Conservation (phyloP, 169 alveolate genomes). For the Plasmodium berghei region DNA sequence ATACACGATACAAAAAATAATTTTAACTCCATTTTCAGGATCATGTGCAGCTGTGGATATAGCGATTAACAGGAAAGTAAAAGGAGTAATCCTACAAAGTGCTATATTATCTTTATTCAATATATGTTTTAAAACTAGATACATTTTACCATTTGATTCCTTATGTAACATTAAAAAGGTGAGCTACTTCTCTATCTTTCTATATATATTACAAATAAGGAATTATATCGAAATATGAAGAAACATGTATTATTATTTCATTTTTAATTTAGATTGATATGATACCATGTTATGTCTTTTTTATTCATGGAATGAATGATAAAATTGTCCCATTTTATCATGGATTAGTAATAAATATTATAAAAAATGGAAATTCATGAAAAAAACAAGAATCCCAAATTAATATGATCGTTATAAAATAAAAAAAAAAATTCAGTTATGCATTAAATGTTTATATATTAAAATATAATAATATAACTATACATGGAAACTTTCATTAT, state of each 20-base stretch:
- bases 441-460: too few relatives aligned
- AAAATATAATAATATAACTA: too few relatives aligned
- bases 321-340: slow-evolving; percentile 76
- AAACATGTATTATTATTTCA: slow-evolving; percentile 4
- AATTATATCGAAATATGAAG: background rate
- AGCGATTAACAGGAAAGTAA: slow-evolving; percentile 51
- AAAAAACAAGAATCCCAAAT: slow-evolving; percentile 1
- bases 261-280: slow-evolving; percentile 22
- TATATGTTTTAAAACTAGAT: slow-evolving; percentile 73
- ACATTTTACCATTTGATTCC: slow-evolving; percentile 65
- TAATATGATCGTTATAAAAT: background rate
- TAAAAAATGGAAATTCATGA: background rate
- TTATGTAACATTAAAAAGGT: slow-evolving; percentile 71
- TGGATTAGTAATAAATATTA: slow-evolving; percentile 50
- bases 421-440: background rate
- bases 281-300: slow-evolving; percentile 66
- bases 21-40: slow-evolving; percentile 30
- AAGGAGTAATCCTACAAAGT: slow-evolving; percentile 68
- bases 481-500: background rate
- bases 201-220: background rate
- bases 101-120: slow-evolving; percentile 68
- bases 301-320: slow-evolving; percentile 73
- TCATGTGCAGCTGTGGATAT: slow-evolving; percentile 74
- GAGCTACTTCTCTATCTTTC: background rate
- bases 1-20: slow-evolving; percentile 6